phyloP scores from a whole-genome alignment of 192 early-diverging fungal species.

The Coemansia sp. region DNA sequence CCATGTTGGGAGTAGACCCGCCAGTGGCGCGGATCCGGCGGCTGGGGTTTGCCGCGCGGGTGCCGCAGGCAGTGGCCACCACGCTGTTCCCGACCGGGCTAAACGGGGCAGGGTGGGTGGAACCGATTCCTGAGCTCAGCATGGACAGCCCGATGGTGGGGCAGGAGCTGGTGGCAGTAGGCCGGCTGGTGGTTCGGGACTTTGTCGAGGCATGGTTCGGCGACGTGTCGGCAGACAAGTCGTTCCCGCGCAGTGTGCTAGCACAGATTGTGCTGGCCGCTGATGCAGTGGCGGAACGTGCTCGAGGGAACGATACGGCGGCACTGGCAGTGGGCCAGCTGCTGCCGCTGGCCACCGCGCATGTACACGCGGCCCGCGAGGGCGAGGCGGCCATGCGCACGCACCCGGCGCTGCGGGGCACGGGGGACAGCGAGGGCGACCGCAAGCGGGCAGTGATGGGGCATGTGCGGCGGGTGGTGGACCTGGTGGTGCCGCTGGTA shows the following conservation, averaged over 20 bases:
- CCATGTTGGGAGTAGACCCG: constrained; percentile 10
- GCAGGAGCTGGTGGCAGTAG: background rate
- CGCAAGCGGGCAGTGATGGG: constrained; percentile 41
- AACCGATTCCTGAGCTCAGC: background rate
- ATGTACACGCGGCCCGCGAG: constrained; percentile 54
- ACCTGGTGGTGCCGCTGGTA: constrained; percentile 59
- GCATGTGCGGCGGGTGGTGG: constrained; percentile 59
- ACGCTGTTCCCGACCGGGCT: constrained; percentile 13
- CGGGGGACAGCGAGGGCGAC: background rate
- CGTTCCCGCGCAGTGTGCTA: constrained; percentile 36
- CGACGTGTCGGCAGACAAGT: constrained; percentile 31
- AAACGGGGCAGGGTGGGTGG: background rate
- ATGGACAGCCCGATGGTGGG: background rate
- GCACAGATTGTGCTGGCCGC: constrained; percentile 22
- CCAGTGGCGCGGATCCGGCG: constrained; percentile 24
- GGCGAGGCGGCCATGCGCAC: constrained; percentile 36
- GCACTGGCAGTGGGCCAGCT: constrained; percentile 56
- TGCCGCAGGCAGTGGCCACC: background rate
- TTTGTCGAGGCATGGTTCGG: constrained; percentile 49
- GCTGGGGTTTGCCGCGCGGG: constrained; percentile 14
- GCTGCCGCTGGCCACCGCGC: constrained; percentile 65
- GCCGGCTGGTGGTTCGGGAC: constrained; percentile 38
- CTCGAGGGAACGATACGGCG: constrained; percentile 51
- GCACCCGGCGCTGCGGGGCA: constrained; percentile 11
- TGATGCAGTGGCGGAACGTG: constrained; percentile 22